Evolutionary conservation across 2,329 filamentous ascomycete species (phyloP), one percentile per base, ranked within the genome.

Genomic region (Trichoderma oligosporum): DNA sequence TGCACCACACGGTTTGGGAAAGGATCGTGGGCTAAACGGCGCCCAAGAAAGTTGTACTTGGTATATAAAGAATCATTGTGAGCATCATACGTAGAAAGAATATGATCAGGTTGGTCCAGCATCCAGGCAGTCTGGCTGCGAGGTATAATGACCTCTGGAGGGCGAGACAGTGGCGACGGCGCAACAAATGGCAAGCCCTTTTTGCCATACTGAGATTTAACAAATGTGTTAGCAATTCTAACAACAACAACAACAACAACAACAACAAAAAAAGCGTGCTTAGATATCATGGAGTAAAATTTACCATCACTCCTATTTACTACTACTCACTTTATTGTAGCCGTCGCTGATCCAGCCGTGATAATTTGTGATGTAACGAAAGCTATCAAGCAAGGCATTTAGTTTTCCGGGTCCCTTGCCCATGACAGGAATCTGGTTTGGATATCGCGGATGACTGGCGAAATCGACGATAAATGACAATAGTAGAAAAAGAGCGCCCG

Each of bases 71-170:
- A 59, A n/a, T 69, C 67, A 41, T 71, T 68, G 60, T 77, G 76
- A 0, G 77, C 75, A 1, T 72, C 66, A 48, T 72, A 65, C 0
- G 75, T 67, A 1, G 74, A 77, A 25, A 78, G 65, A 2, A 75
- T 62, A 25, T 65, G 63, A 56, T 79, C 77, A n/a, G 77, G 76
- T 61, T 76, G 72, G 39, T 77, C 74, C 58, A 79, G 70, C 64
- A 79, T 71, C 77, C 77, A 79, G 7, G 67, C 63, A 7, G 75
- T 71, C 62, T 78, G 74, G 0, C 70, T 71, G 3, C 67, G 69
- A 2, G 77, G 77, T 4, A 79, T 66, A 48, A 79, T 71, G 36
- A 79, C 71, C 42, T 79, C 76, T 20, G 73, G 67, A 1, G 74
- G 69, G 2, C 73, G 70, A 7, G 71, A 71, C 1, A 76, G 69